phyloP scores from a whole-genome alignment of 768 basidiomycete genomes.

The Phlebiopsis gigantea region DNA sequence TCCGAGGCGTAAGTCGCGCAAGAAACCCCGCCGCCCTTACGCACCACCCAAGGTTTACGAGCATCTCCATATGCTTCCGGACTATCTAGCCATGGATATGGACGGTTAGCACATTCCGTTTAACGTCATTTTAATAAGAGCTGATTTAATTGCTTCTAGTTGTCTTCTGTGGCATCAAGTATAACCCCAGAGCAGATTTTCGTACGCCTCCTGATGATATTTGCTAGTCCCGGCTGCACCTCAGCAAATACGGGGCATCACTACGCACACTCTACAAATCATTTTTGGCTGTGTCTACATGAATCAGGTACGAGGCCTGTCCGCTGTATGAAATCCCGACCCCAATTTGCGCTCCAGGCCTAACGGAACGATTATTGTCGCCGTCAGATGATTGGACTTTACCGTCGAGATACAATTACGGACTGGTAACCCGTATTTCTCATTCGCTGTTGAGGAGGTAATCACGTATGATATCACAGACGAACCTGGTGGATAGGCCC shows the following conservation, averaged over 20 bases:
- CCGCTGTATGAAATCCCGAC: background rate
- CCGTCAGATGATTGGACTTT: constrained; percentile 59
- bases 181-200: constrained; percentile 13
- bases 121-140: background rate
- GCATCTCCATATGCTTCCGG: constrained; percentile 48
- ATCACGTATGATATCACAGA: constrained; percentile 37
- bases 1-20: background rate
- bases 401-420: constrained; percentile 52
- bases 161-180: constrained; percentile 87
- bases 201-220: too few relatives aligned
- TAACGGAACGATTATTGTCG: constrained; percentile 47
- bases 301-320: constrained; percentile 46
- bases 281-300: constrained; percentile 75
- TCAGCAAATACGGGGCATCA: constrained; percentile 74
- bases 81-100: constrained; percentile 46
- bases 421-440: constrained; percentile 46
- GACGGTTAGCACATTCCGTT: constrained; percentile 40
- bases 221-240: constrained; percentile 54
- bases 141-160: constrained; percentile 52
- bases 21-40: constrained; percentile 36
- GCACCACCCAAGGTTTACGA: constrained; percentile 48
- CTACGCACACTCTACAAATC: constrained; percentile 75
- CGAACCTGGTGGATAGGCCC: constrained; percentile 69
- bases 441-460: background rate
- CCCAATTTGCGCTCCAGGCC: constrained; percentile 32